Conservation (phyloP, 768 basidiomycete species). For the Antrodiella citrinella region DNA sequence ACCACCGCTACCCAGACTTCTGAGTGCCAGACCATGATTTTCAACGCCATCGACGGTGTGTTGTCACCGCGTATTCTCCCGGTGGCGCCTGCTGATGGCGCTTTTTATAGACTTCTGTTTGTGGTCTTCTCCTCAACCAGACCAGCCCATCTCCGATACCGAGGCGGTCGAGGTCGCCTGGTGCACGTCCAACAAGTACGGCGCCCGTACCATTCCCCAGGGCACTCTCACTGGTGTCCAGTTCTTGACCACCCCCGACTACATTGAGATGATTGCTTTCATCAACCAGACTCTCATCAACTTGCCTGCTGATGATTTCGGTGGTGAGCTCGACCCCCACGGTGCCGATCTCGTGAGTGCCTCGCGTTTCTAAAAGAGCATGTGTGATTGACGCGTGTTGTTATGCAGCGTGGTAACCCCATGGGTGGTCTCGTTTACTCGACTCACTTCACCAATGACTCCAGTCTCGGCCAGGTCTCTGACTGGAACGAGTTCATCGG, state of each 20-base stretch:
- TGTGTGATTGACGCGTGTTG: no score
- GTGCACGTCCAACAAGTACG: constrained; percentile 68
- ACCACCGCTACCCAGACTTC: constrained; percentile 55
- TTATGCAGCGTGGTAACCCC: constrained; percentile 65
- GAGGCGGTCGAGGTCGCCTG: constrained; percentile 71
- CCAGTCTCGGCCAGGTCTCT: constrained; percentile 42
- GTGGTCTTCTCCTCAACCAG: constrained; percentile 47
- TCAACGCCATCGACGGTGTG: constrained; percentile 48
- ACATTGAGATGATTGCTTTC: constrained; percentile 54
- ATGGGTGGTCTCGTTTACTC: constrained; percentile 67
- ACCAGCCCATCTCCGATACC: constrained; percentile 50
- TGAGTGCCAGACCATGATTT: constrained; percentile 61
- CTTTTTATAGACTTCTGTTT: constrained; percentile 55
- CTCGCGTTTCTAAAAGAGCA: neutral
- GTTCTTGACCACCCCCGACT: constrained; percentile 48
- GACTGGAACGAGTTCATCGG: constrained; percentile 80
- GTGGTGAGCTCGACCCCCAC: constrained; percentile 74
- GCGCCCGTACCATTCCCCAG: constrained; percentile 65
- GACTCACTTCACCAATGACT: constrained; percentile 39
- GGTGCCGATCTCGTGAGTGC: constrained; percentile 54
- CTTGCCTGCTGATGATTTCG: constrained; percentile 43
- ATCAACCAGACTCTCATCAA: constrained; percentile 55
- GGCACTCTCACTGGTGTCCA: constrained; percentile 62
- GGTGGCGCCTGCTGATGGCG: constrained; percentile 6
- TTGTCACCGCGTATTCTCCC: neutral